Base-by-base conservation (phyloP, 805 yeast genomes). In the Metschnikowia cubensis region DNA sequence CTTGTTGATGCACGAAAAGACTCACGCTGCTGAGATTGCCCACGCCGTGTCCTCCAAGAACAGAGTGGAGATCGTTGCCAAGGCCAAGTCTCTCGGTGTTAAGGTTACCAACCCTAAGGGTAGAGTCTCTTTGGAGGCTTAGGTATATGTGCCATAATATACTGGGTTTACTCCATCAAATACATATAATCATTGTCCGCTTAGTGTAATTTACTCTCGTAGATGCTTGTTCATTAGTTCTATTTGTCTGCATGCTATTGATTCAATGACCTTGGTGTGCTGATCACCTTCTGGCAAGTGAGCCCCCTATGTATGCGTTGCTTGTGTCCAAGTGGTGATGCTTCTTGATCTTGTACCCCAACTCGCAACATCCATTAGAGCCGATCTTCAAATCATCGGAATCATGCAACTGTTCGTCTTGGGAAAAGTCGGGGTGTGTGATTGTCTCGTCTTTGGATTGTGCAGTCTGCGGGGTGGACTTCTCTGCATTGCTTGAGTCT, bases 21-120 rank as follows among this genome's bases (percentile, higher is more conserved):
- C 96, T 68, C 94, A 89, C 80, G 99, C 99, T 76, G 99, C 99
- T 76, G 99, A 94, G 84, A 94, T 94, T 70, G 96, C 98, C 68
- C 97, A 89, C 91, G 89, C 87, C 77, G 94, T 94, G 67, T 91
- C 98, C 67, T 89, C 98, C 67, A 91, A 84, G 83, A 91, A 94
- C 94, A 90, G 99, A 85, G 91, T 91, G 72, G 91, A 81, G 71
- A 89, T 94, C 68, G 83, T 94, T 69, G 85, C 95, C 68, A 90
- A 89, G 82, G 99, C 99, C 71, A 92, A 90, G 86, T 89, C 96
- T 76, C 82, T 90, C 70, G 98, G 98, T 81, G 83, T 94, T 74
- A 91, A 90, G 85, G 97, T 94, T 71, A 94, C 99, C 85, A 94
- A 94, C 83, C 96, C 97, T 74, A 84, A 89, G 83, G 99, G 96